Evolutionary conservation across 2,329 filamentous ascomycete species (phyloP), one percentile per base, ranked within the genome.

Genomic region (Colletotrichum shisoi): DNA sequence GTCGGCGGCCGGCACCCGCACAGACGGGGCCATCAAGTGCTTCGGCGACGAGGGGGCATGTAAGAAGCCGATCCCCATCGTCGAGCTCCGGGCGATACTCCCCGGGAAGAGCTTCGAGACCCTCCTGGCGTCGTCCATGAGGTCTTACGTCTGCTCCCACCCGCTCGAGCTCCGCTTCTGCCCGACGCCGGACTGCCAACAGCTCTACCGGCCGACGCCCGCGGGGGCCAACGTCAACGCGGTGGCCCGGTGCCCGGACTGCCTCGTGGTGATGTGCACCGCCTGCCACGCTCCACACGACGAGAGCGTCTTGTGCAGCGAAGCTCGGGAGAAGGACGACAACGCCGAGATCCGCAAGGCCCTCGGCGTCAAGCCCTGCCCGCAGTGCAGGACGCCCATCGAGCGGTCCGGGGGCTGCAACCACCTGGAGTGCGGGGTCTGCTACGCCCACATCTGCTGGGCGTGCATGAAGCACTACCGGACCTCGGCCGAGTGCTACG

Each of bases 381-480:
- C 79, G 0, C 70, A 69, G 8, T 83, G 82, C 69, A 71, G 69
- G n/a, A 77, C 75, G 1, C 58, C 75, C 1, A 77, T 83, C 1
- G 76, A 82, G 63, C 83, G 83, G 73, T 71, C 56, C 0, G 73
- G 73, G 0, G 83, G 82, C 0, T 85, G 83, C 66, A 79, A 83
- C 69, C 81, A 84, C 69, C 80, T 85, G 65, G 70, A 65, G 0
- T 85, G 83, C 64, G 45, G n/a, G 0, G 71, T 66, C 0, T 85
- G 83, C 63, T 68, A 72, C 3, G 70, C 74, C 0, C 79, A 84
- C 64, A 81, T 84, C 39, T 85, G 82, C 68, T 85, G 82, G 81
- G 72, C 78, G 2, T 85, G 83, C 65, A 67, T 82, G 73, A 58
- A 59, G 19, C 69, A 69, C 0, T 83, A 82, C 65, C 8, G 37